Evolutionary conservation across 2,329 filamentous ascomycete species (phyloP), one percentile per base, ranked within the genome.

Genomic region (Diaporthe nobilis): DNA sequence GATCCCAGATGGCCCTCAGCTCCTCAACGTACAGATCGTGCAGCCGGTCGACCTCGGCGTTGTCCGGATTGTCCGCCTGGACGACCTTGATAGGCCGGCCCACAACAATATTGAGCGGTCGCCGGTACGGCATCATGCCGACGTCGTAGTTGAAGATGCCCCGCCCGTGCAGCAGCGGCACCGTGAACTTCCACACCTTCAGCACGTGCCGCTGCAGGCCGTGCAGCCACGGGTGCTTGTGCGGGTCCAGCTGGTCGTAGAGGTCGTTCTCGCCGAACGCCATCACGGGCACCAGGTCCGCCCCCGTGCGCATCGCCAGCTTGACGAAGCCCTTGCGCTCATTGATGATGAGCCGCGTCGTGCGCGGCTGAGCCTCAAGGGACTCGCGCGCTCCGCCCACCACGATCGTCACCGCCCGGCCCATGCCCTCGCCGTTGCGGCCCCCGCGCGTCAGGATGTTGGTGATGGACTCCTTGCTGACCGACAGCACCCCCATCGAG

Each of bases 131-230:
- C 94, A 98, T 95, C 80, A 98, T 87, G 5, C 97, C 97, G 20
- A 98, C 95, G 83, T 99, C 97, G 82, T 99, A 98, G 84, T 99
- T 99, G 86, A 98, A 98, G 55, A 98, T 93, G 17, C 96, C 96
- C 37, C 96, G 87, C 3, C 96, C 96, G 83, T 98, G 95, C 80
- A 98, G 94, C 39, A 98, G 90, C 0, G 97, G 96, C 15, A 98
- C 89, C 0, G 97, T 98, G 81, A 98, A 99, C 71, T 97, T 97
- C 88, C 97, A 92, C 8, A 94, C 87, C 79, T 93, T 94, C 85
- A 98, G 96, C 74, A 97, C 87, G 39, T 95, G 86, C 86, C 98
- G 92, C 85, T 99, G 97, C 51, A 94, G 85, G 81, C 91, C 92
- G 86, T 96, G 94, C 73, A 98, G 91, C 76, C 91, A 87, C 1